phyloP scores from a whole-genome alignment of 257 asterid species.

The Paulownia fortunei region DNA sequence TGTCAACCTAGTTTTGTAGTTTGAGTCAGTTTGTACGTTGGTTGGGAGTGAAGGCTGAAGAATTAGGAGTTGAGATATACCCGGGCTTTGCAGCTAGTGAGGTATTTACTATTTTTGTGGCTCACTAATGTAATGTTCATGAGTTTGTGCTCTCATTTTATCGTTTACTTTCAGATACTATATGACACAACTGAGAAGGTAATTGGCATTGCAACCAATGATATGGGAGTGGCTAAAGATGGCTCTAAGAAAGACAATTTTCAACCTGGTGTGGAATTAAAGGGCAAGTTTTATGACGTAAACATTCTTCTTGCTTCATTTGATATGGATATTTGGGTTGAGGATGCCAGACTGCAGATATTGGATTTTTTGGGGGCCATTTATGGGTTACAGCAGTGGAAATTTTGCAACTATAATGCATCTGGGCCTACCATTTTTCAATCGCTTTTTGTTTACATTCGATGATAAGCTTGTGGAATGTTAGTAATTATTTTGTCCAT shows the following conservation, averaged over 20 bases:
- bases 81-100: conserved; percentile 99
- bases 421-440: background rate
- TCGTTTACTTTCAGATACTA: conserved; percentile 59
- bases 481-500: background rate
- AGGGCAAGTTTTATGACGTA: conserved; percentile 57
- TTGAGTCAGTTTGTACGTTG: conserved; percentile 94
- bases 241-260: conserved; percentile 80
- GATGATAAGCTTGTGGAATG: conserved; percentile 2
- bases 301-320: conserved; percentile 3
- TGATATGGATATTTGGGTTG: background rate
- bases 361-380: background rate
- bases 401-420: background rate
- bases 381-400: background rate
- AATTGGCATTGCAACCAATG: conserved; percentile 93
- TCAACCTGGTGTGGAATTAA: conserved; percentile 92
- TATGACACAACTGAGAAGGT: conserved; percentile 69
- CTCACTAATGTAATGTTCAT: conserved; percentile 10
- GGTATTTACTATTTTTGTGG: conserved; percentile 49
- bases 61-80: conserved; percentile 94
- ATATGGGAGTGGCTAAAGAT: conserved; percentile 96
- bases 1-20: conserved; percentile 54
- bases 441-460: background rate
- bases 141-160: conserved; percentile 25
- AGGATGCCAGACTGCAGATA: background rate
- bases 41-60: conserved; percentile 97